Percentiles rank a stretch among this genome's conserved stretches.
phyloP scores from a whole-genome alignment of 805 yeast genomes.

The Saccharomycopsis fibuligera region DNA sequence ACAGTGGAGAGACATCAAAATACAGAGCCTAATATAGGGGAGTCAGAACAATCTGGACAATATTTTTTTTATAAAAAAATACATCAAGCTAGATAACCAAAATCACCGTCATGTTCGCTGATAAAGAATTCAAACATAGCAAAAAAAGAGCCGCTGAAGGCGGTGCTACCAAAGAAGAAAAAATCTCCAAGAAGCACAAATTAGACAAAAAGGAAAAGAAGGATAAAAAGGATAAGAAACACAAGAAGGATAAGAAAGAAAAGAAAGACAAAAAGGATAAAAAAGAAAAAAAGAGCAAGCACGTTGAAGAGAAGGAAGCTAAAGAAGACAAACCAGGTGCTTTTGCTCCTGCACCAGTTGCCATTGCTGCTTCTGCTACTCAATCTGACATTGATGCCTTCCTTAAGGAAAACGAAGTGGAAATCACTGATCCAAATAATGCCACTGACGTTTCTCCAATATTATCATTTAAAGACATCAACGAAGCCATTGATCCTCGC shows the following conservation, averaged over 20 bases:
- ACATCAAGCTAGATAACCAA: too few relatives aligned
- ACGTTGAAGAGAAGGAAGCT: slow-evolving; percentile 22
- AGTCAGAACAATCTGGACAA: too few relatives aligned
- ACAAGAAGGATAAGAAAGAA: slow-evolving; percentile 26
- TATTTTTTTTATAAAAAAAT: too few relatives aligned
- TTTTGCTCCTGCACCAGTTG: slow-evolving; percentile 21
- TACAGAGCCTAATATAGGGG: background rate
- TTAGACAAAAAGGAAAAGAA: slow-evolving; percentile 29
- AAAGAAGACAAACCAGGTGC: slow-evolving; percentile 31
- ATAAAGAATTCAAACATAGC: background rate
- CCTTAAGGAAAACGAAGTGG: slow-evolving; percentile 64
- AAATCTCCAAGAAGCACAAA: slow-evolving; percentile 28
- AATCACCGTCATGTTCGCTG: too few relatives aligned
- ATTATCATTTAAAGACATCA: slow-evolving; percentile 57
- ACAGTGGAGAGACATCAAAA: background rate
- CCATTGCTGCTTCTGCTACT: slow-evolving; percentile 35
- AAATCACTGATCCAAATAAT: slow-evolving; percentile 61
- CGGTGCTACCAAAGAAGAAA: background rate
- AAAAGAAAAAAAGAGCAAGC: slow-evolving; percentile 27
- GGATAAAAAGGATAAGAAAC: slow-evolving; percentile 23
- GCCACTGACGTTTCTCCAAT: slow-evolving; percentile 55
- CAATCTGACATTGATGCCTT: slow-evolving; percentile 57
- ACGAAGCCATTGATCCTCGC: slow-evolving; percentile 43
- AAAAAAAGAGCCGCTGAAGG: background rate
- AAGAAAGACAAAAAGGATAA: slow-evolving; percentile 27